Conservation (phyloP, 148 eudicot genomes). For the Hydrangea macrophylla region DNA sequence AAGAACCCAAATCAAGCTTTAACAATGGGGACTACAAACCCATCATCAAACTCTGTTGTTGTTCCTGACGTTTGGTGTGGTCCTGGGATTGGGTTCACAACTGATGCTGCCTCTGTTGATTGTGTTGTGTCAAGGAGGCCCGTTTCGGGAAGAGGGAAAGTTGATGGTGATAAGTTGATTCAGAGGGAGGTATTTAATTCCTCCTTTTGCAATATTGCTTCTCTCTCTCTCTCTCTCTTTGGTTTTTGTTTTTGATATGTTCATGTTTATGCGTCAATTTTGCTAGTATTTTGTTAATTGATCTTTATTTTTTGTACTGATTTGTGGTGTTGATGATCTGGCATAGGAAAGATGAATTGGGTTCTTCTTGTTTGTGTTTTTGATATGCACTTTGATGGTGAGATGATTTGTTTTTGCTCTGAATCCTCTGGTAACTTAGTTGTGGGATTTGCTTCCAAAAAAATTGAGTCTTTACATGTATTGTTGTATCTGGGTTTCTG, state of each 20-base stretch:
- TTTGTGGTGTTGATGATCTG: neutral
- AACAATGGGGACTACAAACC: neutral
- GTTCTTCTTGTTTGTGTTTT: neutral
- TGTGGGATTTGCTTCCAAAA: neutral
- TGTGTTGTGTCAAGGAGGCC: slow-evolving; percentile 57
- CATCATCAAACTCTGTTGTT: slow-evolving; percentile 21
- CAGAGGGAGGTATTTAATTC: slow-evolving; percentile 60
- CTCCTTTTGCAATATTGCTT: too few species aligned
- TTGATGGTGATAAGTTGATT: slow-evolving; percentile 48
- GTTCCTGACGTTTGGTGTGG: slow-evolving; percentile 90
- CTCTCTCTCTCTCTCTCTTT: neutral
- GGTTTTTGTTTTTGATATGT: neutral
- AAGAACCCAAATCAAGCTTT: slow-evolving; percentile 4
- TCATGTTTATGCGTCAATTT: neutral
- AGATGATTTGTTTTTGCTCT: too few species aligned
- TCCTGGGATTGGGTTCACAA: slow-evolving; percentile 50
- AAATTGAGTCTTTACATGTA: neutral
- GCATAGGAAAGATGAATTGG: neutral
- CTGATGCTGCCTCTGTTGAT: slow-evolving; percentile 63
- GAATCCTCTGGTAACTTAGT: too few species aligned
- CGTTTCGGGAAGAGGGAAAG: slow-evolving; percentile 41
- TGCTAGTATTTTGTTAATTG: neutral
- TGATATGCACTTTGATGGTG: too few species aligned
- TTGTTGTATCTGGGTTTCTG: neutral
- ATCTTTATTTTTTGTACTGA: neutral